A percentile compares a stretch with the other conserved stretches of the same genome.
phyloP scores from a whole-genome alignment of 192 early-diverging fungal species.

The Backusella morwellensis region DNA sequence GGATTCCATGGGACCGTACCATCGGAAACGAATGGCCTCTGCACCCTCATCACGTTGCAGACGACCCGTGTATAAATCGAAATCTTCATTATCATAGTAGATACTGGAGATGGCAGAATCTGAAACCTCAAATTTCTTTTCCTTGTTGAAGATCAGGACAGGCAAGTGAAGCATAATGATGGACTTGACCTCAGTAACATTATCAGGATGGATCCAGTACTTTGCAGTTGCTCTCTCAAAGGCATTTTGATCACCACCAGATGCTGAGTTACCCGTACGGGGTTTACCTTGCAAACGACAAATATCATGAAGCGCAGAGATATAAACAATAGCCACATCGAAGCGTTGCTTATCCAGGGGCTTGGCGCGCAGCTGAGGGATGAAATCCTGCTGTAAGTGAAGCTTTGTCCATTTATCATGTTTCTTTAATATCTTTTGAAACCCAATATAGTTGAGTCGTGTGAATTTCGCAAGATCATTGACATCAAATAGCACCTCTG shows the following conservation, averaged over 20 bases:
- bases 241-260: constrained; percentile 40
- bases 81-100: constrained; percentile 35
- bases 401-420: constrained; percentile 91
- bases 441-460: constrained; percentile 80
- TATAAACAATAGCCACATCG: constrained; percentile 77
- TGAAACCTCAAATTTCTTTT: constrained; percentile 43
- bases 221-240: constrained; percentile 83
- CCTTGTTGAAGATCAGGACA: constrained; percentile 46
- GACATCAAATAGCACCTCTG: constrained; percentile 70
- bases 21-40: constrained; percentile 39
- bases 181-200: constrained; percentile 39
- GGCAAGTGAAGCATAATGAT: constrained; percentile 38
- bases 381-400: constrained; percentile 71
- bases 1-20: constrained; percentile 35
- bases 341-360: constrained; percentile 87
- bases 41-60: constrained; percentile 37
- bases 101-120: constrained; percentile 37
- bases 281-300: constrained; percentile 36
- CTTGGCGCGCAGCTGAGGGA: constrained; percentile 72
- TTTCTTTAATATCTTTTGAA: constrained; percentile 96
- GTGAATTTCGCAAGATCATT: constrained; percentile 81
- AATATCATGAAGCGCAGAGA: not conserved
- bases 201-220: constrained; percentile 42
- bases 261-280: constrained; percentile 31
- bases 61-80: constrained; percentile 39